These are phyloP conservation scores for Blastosporella zonata DNA, from an alignment of 1,284 basidiomycete species.

Conservation along the genomic window DNA sequence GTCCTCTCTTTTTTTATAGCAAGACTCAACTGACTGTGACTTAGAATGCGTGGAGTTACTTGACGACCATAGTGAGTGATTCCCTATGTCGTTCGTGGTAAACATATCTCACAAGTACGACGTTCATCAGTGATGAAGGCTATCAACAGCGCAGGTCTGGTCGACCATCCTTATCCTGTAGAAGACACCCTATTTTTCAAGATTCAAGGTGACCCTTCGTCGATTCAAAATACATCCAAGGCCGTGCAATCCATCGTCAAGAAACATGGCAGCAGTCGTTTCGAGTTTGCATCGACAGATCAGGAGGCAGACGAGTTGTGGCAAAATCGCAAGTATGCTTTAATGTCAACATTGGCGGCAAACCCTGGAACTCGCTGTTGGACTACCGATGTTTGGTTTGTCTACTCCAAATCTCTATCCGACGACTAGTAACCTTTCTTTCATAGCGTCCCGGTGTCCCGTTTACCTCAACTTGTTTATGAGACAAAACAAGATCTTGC, in stretches of 20 bases:
- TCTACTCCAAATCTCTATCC: background rate
- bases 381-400: conserved; percentile 86
- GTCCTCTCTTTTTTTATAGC: background rate
- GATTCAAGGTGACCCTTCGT: conserved; percentile 69
- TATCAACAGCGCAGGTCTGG: conserved; percentile 65
- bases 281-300: conserved; percentile 76
- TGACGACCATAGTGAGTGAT: conserved; percentile 60
- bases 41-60: conserved; percentile 81
- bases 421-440: background rate
- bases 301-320: conserved; percentile 81
- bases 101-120: background rate
- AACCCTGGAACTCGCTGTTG: conserved; percentile 68
- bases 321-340: conserved; percentile 84
- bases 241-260: conserved; percentile 59
- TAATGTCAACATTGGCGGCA: conserved; percentile 70
- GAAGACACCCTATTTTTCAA: conserved; percentile 89
- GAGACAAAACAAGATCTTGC: conserved; percentile 80
- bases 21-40: conserved; percentile 24
- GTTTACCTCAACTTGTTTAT: conserved; percentile 61
- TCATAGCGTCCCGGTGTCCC: conserved; percentile 76
- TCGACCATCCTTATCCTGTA: conserved; percentile 62
- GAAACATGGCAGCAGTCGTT: conserved; percentile 65
- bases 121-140: conserved; percentile 63
- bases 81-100: background rate
- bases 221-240: conserved; percentile 62